A percentile compares a stretch with the other conserved stretches of the same genome.
Conservation (phyloP, 2,329 filamentous ascomycete genomes). For the Alternaria rosae region DNA sequence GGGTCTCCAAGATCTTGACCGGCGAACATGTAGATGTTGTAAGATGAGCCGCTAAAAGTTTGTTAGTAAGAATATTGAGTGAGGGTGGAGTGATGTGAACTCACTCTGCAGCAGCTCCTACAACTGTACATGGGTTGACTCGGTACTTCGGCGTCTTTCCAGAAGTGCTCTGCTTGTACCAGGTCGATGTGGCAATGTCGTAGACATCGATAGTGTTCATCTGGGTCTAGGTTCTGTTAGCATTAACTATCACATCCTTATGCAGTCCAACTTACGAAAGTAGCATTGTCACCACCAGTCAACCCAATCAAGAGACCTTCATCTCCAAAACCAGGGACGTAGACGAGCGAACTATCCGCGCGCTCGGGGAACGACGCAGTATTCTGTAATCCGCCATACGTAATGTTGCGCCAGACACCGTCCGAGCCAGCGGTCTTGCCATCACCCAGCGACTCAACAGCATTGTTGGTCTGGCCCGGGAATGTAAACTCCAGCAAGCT, state of each 20-base stretch:
- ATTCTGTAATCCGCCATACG: constrained; percentile 72
- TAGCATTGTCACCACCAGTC: constrained; percentile 73
- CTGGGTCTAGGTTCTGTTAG: constrained; percentile 54
- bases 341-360: constrained; percentile 76
- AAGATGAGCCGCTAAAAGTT: constrained; percentile 67
- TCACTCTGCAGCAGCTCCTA: constrained; percentile 72
- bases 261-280: constrained; percentile 62
- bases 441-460: constrained; percentile 63
- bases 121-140: constrained; percentile 74
- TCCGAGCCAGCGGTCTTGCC: constrained; percentile 65
- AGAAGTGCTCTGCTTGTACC: constrained; percentile 76
- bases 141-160: constrained; percentile 65
- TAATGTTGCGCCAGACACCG: constrained; percentile 77
- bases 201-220: constrained; percentile 84
- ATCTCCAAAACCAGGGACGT: constrained; percentile 77
- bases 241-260: neutral
- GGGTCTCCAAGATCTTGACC: constrained; percentile 75
- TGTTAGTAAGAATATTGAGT: constrained; percentile 11
- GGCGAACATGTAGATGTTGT: constrained; percentile 80
- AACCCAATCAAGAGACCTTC: constrained; percentile 80
- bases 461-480: constrained; percentile 71
- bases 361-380: constrained; percentile 73
- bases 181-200: constrained; percentile 72
- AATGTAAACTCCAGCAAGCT: constrained; percentile 79
- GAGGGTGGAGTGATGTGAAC: neutral